phyloP scores from a whole-genome alignment of 2,329 filamentous ascomycete species.

The Aspergillus sp. region DNA sequence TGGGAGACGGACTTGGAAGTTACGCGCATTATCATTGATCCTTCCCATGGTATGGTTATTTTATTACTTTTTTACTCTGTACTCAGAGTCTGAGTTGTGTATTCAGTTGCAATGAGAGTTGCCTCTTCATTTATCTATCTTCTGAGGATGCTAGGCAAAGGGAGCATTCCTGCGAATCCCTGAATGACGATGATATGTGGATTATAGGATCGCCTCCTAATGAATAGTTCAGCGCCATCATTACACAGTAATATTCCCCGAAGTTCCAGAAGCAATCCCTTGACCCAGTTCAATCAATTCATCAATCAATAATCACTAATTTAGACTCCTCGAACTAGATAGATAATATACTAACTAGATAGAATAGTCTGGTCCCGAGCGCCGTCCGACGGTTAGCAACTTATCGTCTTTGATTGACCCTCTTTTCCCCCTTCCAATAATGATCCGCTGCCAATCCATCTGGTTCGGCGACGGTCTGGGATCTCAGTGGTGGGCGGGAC shows the following conservation, averaged over 20 bases:
- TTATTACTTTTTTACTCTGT: not conserved
- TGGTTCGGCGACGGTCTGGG: slow-evolving; percentile 18
- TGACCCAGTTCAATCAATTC: slow-evolving; percentile 2
- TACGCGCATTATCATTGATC: not conserved
- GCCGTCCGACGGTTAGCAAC: not conserved
- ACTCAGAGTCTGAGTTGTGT: too few species aligned
- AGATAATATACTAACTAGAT: too few species aligned
- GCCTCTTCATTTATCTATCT: too few species aligned
- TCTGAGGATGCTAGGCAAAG: not conserved
- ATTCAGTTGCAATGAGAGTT: too few species aligned
- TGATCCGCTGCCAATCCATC: slow-evolving; percentile 3
- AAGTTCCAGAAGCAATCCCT: slow-evolving; percentile 7
- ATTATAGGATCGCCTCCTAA: slow-evolving; percentile 4
- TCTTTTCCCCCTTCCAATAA: not conserved
- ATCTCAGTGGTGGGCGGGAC: slow-evolving; percentile 22
- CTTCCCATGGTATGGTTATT: not conserved
- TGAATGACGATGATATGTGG: not conserved
- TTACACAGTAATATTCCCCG: slow-evolving; percentile 1
- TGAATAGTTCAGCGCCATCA: slow-evolving; percentile 3
- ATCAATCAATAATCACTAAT: not conserved
- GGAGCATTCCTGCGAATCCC: not conserved
- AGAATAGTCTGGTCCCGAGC: not conserved
- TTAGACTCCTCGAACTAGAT: too few species aligned
- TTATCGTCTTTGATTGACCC: not conserved
- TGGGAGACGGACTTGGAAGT: not conserved